Conservation (phyloP, 768 basidiomycete species). For the Russula olivacea region DNA sequence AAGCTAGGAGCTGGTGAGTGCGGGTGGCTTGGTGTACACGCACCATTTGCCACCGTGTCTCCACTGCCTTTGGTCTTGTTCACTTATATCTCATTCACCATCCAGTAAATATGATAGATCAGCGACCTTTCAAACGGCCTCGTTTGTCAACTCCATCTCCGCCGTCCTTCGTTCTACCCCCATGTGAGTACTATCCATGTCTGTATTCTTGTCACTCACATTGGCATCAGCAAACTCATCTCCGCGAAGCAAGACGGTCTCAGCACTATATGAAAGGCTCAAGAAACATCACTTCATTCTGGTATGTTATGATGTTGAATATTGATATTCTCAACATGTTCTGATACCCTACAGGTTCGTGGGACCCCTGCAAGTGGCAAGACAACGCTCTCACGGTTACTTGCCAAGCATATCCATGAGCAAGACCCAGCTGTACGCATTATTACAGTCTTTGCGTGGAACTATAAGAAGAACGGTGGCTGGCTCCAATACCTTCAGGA, state of each 20-base stretch:
- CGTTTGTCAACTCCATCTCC: no score
- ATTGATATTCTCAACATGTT: neutral
- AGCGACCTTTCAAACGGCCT: no score
- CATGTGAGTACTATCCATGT: neutral
- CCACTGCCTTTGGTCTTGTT: no score
- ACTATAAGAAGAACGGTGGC: neutral
- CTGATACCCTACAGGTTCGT: neutral
- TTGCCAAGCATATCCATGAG: neutral
- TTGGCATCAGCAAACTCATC: neutral
- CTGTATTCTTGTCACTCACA: no score
- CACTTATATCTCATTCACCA: no score
- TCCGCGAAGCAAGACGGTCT: no score
- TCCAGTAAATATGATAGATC: no score
- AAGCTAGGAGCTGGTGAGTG: no score
- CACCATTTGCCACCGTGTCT: no score
- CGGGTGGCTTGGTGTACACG: no score
- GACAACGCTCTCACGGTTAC: neutral
- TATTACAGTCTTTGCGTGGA: neutral
- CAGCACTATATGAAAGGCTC: neutral
- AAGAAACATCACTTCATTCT: neutral
- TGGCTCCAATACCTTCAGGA: neutral
- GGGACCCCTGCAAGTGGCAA: neutral
- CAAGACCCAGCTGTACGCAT: neutral
- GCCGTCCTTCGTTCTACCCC: no score
- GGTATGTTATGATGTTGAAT: neutral